Percentiles rank a stretch among this genome's conserved stretches.
phyloP scores from a whole-genome alignment of 306 rosid genomes.

The Canavalia ensiformis region DNA sequence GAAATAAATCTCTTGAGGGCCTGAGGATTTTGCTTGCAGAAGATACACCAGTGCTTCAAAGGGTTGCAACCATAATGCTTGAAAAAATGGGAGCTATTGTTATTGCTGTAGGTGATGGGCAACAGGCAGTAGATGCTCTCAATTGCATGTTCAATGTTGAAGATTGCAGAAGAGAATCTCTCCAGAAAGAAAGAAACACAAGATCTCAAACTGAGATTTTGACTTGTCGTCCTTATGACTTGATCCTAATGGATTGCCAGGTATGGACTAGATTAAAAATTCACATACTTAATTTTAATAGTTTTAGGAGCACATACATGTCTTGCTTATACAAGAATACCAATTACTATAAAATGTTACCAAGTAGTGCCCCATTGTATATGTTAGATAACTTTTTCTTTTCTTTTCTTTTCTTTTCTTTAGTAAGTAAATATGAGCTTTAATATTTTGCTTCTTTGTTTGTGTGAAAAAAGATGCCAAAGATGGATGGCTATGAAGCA shows the following conservation, averaged over 20 bases:
- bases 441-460: slow-evolving; percentile 24
- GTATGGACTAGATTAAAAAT: slow-evolving; percentile 54
- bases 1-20: slow-evolving; percentile 82
- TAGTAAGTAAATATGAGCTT: background rate
- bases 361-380: no score
- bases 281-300: slow-evolving; percentile 6
- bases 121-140: slow-evolving; percentile 92
- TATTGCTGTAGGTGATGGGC: slow-evolving; percentile 89
- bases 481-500: slow-evolving; percentile 99
- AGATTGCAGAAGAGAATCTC: slow-evolving; percentile 59
- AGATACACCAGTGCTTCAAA: slow-evolving; percentile 94
- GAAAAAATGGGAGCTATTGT: slow-evolving; percentile 97
- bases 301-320: background rate
- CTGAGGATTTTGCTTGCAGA: slow-evolving; percentile 88
- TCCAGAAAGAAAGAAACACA: slow-evolving; percentile 54
- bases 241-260: slow-evolving; percentile 99
- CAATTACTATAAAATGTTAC: background rate
- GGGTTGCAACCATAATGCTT: slow-evolving; percentile 97
- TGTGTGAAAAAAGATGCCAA: slow-evolving; percentile 83
- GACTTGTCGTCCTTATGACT: slow-evolving; percentile 66
- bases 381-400: background rate
- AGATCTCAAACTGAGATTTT: slow-evolving; percentile 58
- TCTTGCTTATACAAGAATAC: slow-evolving; percentile 2
- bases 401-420: background rate
- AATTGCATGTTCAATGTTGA: slow-evolving; percentile 56